Percentiles rank a stretch among this genome's conserved stretches.
Conservation (phyloP, 2,329 filamentous ascomycete species). For the Colletotrichum tropicicola region DNA sequence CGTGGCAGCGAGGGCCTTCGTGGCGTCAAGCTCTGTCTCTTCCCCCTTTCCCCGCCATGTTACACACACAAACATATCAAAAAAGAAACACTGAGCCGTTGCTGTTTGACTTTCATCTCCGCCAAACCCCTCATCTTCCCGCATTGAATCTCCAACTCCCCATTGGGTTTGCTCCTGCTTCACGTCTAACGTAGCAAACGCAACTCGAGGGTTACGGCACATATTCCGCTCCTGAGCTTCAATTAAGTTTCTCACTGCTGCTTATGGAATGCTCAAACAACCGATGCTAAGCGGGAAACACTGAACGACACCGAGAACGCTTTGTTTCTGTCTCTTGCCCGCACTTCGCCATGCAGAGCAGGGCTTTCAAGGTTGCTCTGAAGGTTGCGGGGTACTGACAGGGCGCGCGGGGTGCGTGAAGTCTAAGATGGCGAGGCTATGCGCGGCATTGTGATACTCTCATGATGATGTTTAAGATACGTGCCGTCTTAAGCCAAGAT, state of each 20-base stretch:
- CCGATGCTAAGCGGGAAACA: conserved; percentile 5
- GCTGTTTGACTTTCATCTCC: conserved; percentile 6
- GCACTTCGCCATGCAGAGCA: background rate
- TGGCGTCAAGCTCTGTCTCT: conserved; percentile 3
- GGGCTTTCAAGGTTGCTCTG: conserved; percentile 5
- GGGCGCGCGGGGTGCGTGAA: conserved; percentile 24
- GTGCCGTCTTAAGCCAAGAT: background rate
- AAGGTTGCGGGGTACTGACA: conserved; percentile 26
- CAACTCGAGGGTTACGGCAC: background rate
- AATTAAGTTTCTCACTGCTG: background rate
- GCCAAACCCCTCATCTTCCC: background rate
- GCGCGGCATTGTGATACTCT: background rate
- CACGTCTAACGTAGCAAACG: background rate
- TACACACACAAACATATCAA: background rate
- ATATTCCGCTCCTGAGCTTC: background rate
- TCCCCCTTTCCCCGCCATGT: background rate
- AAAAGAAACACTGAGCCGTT: background rate
- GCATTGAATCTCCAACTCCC: conserved; percentile 17
- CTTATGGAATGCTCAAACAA: background rate
- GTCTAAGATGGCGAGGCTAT: conserved; percentile 14
- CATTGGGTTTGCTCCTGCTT: conserved; percentile 10
- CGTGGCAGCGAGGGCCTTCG: conserved; percentile 15
- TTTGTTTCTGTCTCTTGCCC: background rate
- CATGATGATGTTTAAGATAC: background rate
- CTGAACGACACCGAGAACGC: background rate